Base-by-base conservation (phyloP, 2,329 filamentous ascomycete genomes). In the Neocucurbitaria cava region DNA sequence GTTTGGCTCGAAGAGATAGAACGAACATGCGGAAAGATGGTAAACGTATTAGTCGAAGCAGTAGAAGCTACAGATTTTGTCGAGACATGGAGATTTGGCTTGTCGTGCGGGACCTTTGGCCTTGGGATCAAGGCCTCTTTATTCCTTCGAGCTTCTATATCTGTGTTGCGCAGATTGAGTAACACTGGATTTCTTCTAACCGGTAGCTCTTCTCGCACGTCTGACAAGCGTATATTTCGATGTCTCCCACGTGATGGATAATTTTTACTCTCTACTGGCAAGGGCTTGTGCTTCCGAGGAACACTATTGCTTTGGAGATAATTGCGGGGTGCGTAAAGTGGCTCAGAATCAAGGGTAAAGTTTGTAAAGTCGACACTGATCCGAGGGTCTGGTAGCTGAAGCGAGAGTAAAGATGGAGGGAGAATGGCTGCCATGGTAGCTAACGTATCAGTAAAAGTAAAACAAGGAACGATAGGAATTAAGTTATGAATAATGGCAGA, bases 321-420 rank as follows among this genome's bases (percentile, higher is more conserved):
- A 15, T 58, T 53, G 23, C 49, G 52, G 2, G 59, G 31, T 1
- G 49, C 48, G 30, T 52, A 45, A 28, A 23, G 31, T 23, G 54
- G 42, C 20, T 51, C 47, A 10, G 46, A 30, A 10, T 48, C 56
- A n/a, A 40, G 23, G 11, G 52, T n/a, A 51, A 67, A 61, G 8
- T 42, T 61, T 1, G 58, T 38, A 31, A 67, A 67, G 48, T 68
- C 61, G 10, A 66, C 56, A 43, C 64, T 64, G 54, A 66, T 64
- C 28, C 60, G 64, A 52, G 56, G 54, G 48, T 56, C 64, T 7
- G 66, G 66, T 9, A 69, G 55, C n/a, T 60, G 44, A n/a, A 68
- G 58, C 26, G 64, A 56, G 9, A 68, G 58, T 35, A 54, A 49
- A 13, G 56, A 52, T 21, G 59, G 58, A 24, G 61, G 50, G 35